Conservation (phyloP, 108 stramenopile genomes). For the Stephanodiscus triporus region DNA sequence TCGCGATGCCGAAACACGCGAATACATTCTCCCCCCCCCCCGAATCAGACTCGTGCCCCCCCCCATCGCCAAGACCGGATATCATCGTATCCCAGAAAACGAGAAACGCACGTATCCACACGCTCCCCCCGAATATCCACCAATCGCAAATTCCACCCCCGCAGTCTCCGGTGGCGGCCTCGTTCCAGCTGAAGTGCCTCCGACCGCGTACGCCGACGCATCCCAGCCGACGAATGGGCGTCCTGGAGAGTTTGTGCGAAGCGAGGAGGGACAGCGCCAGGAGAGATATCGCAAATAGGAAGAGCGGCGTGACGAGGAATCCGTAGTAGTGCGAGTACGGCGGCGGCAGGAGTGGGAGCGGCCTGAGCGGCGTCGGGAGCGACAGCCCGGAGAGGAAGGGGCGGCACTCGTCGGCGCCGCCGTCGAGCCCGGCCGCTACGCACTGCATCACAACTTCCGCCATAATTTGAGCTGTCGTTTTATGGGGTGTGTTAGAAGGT, state of each 20-base stretch:
- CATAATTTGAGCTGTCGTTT: too few relatives aligned
- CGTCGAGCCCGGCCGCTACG: background rate
- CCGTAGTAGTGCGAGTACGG: constrained; percentile 7
- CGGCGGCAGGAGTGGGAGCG: background rate
- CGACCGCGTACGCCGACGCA: constrained; percentile 31
- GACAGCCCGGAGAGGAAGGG: background rate
- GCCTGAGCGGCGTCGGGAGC: background rate
- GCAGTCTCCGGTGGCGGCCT: constrained; percentile 22
- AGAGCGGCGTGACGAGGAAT: constrained; percentile 36
- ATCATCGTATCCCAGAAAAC: constrained; percentile 22
- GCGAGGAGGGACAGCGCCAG: constrained; percentile 17
- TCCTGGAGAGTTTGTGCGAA: constrained; percentile 18
- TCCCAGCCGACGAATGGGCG: constrained; percentile 25
- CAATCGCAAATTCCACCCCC: constrained; percentile 43
- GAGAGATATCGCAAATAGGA: constrained; percentile 20
- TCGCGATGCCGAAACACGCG: constrained; percentile 40
- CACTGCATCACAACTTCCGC: background rate
- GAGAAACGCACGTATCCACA: constrained; percentile 32
- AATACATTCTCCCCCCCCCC: constrained; percentile 42
- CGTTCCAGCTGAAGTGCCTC: constrained; percentile 41
- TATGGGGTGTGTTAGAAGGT: too few relatives aligned
- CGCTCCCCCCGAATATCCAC: constrained; percentile 49
- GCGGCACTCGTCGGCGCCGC: background rate
- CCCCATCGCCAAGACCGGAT: background rate
- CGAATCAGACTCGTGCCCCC: background rate